These are phyloP conservation scores for Neoboletus magnificus DNA, from an alignment of 768 basidiomycete species.

Conservation along the genomic window DNA sequence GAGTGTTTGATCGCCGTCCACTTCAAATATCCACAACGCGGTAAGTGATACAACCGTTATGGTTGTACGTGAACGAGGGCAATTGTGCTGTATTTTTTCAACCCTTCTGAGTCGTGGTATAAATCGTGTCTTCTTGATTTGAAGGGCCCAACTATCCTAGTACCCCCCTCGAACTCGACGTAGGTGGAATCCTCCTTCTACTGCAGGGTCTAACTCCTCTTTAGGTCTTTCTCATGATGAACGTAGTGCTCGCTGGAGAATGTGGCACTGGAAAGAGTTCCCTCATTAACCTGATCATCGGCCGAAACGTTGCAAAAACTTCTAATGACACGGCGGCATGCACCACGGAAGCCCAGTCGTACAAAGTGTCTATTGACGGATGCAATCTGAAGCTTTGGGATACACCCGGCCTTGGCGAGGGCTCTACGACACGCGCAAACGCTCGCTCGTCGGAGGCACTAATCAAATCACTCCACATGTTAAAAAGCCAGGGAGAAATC, in stretches of 20 bases:
- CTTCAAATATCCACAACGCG: conserved; percentile 1
- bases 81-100: not conserved
- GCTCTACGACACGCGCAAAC: conserved; percentile 3
- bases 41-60: not conserved
- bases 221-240: conserved; percentile 11
- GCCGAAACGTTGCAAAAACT: conserved; percentile 9
- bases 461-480: conserved; percentile 8
- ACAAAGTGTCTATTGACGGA: conserved; percentile 15
- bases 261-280: conserved; percentile 26
- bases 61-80: not conserved
- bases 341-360: conserved; percentile 7
- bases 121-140: not conserved
- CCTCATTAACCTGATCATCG: conserved; percentile 21
- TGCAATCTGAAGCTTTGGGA: conserved; percentile 13
- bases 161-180: not conserved
- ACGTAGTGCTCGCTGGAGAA: conserved; percentile 25
- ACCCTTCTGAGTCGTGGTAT: not conserved
- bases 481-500: conserved; percentile 6
- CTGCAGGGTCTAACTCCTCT: not conserved
- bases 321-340: conserved; percentile 21
- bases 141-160: not conserved
- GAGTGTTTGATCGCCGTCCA: not conserved
- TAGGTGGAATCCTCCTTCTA: not conserved
- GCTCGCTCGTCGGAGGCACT: conserved; percentile 4
- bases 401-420: conserved; percentile 16